Conservation (phyloP, 1,139 yeast species). For the Diutina siamensis region DNA sequence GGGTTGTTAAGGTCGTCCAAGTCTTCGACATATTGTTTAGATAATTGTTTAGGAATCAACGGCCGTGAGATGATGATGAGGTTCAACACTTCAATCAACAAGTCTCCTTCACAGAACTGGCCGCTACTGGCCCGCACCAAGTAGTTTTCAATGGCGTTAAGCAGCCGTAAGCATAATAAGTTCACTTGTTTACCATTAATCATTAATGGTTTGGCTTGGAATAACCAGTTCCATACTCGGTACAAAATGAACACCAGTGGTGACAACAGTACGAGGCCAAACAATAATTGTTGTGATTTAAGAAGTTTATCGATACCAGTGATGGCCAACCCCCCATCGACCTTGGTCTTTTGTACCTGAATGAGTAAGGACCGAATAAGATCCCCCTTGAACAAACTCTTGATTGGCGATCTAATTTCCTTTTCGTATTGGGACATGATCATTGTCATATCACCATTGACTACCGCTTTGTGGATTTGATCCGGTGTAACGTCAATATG, state of each 20-base stretch:
- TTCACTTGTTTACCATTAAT: slow-evolving; percentile 23
- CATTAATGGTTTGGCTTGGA: slow-evolving; percentile 15
- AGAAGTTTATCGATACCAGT: slow-evolving; percentile 83
- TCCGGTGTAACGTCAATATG: slow-evolving; percentile 12
- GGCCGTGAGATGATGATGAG: slow-evolving; percentile 36
- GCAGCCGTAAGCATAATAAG: slow-evolving; percentile 34
- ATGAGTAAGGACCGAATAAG: slow-evolving; percentile 68
- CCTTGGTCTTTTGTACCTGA: slow-evolving; percentile 89
- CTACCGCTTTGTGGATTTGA: slow-evolving; percentile 31
- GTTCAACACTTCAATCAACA: slow-evolving; percentile 46
- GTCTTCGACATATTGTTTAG: slow-evolving; percentile 43
- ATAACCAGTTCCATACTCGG: slow-evolving; percentile 13
- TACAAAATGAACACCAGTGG: slow-evolving; percentile 62
- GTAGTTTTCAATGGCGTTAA: slow-evolving; percentile 50
- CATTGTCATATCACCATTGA: slow-evolving; percentile 65
- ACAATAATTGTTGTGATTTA: slow-evolving; percentile 84
- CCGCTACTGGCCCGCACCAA: slow-evolving; percentile 14
- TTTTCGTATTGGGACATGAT: slow-evolving; percentile 73
- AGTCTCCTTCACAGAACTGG: slow-evolving; percentile 31
- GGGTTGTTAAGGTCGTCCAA: slow-evolving; percentile 31
- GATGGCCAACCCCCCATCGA: slow-evolving; percentile 85
- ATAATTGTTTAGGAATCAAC: slow-evolving; percentile 35
- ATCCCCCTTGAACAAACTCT: slow-evolving; percentile 50
- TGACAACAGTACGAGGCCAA: slow-evolving; percentile 80
- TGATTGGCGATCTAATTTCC: slow-evolving; percentile 62